These are phyloP conservation scores for Saccharum officinarum DNA, from an alignment of 176 grass and related monocot species.

Conservation along the genomic window DNA sequence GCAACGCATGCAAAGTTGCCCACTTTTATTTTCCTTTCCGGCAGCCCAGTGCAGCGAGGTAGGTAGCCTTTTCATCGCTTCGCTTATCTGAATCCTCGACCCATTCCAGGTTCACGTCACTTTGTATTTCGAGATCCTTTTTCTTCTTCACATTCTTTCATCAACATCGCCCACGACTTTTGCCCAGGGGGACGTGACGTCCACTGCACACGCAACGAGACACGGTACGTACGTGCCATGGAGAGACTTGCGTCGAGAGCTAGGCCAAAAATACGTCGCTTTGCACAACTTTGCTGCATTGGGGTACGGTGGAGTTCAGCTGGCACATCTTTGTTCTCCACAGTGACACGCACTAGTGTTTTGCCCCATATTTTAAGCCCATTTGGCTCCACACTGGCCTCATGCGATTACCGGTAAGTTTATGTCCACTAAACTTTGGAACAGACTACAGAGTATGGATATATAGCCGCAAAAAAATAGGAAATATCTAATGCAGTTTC, in stretches of 20 bases:
- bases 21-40: conserved; percentile 12
- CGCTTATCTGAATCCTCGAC: not conserved
- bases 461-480: not conserved
- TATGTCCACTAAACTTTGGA: not conserved
- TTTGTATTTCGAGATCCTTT: conserved; percentile 12
- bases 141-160: conserved; percentile 10
- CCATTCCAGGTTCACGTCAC: conserved; percentile 14
- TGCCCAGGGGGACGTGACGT: not conserved
- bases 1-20: conserved; percentile 21
- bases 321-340: conserved; percentile 17
- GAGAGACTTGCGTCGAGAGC: not conserved
- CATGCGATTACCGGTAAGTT: not conserved
- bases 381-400: not conserved
- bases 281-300: conserved; percentile 1
- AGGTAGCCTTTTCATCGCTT: not conserved
- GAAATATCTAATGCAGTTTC: no score
- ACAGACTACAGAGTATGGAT: not conserved
- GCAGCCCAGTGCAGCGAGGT: not conserved
- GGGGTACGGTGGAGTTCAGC: not conserved
- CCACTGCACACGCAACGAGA: not conserved
- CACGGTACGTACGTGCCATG: not conserved
- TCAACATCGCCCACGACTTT: conserved; percentile 16
- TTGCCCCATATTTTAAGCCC: not conserved
- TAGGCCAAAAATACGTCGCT: not conserved
- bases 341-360: conserved; percentile 29